A percentile compares a stretch with the other conserved stretches of the same genome.
Evolutionary conservation across 2,329 filamentous ascomycete genomes (phyloP).

Genomic region (Cytospora paraplurivora): DNA sequence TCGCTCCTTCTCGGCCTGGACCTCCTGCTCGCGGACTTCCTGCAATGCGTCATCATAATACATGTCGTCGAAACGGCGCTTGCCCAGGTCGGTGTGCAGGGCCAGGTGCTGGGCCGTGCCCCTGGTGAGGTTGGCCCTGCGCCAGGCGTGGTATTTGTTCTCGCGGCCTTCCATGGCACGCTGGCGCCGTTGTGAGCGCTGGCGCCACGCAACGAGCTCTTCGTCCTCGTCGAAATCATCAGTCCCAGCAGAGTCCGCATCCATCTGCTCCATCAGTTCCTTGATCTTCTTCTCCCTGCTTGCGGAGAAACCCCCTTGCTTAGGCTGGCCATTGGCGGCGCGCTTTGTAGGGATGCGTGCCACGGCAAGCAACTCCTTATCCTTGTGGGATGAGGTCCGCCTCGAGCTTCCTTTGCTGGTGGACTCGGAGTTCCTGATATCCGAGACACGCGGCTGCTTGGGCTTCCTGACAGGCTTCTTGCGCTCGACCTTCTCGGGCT

Average conservation of each 20-base stretch:
- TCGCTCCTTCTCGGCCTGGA: slow-evolving; percentile 94
- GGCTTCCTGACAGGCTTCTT: slow-evolving; percentile 45
- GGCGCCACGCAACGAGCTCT: slow-evolving; percentile 51
- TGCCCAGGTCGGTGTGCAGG: slow-evolving; percentile 69
- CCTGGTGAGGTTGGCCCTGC: slow-evolving; percentile 61
- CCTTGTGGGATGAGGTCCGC: slow-evolving; percentile 49
- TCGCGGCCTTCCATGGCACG: slow-evolving; percentile 68
- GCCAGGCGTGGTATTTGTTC: slow-evolving; percentile 62
- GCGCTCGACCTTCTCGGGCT: slow-evolving; percentile 34
- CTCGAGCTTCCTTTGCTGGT: slow-evolving; percentile 50
- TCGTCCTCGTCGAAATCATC: slow-evolving; percentile 48
- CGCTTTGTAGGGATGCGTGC: slow-evolving; percentile 56
- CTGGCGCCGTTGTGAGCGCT: slow-evolving; percentile 67
- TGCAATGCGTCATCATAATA: slow-evolving; percentile 81
- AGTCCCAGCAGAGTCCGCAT: slow-evolving; percentile 45
- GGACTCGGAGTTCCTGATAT: slow-evolving; percentile 51
- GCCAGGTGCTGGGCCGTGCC: slow-evolving; percentile 64
- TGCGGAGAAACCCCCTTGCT: slow-evolving; percentile 48
- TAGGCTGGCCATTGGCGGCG: slow-evolving; percentile 60
- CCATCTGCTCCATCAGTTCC: slow-evolving; percentile 57
- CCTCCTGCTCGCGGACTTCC: slow-evolving; percentile 85
- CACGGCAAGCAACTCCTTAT: slow-evolving; percentile 48
- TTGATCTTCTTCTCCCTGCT: slow-evolving; percentile 72
- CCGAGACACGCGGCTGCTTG: slow-evolving; percentile 52
- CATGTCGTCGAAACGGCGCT: slow-evolving; percentile 72